Evolutionary conservation across 2,329 filamentous ascomycete genomes (phyloP), one percentile per base, ranked within the genome.

Genomic region (Davidsoniella eucalypti): DNA sequence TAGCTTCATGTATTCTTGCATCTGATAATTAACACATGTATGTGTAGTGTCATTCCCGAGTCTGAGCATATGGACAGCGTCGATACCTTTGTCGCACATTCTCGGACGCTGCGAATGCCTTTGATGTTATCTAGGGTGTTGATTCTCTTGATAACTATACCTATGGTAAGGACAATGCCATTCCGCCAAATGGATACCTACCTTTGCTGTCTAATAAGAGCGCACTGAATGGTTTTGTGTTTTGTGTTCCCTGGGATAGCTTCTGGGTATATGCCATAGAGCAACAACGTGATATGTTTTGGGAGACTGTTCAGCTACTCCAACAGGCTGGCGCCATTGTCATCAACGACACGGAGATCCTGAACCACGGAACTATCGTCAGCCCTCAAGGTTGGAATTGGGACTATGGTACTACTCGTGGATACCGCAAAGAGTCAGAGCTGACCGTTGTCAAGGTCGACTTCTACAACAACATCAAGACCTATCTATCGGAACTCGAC

Each of bases 381-480:
- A 74, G 72, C 26, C 79, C 76, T 0, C 61, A 73, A 44, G 79
- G 80, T n/a, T 87, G 82, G 82, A 69, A 87, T 61, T 87, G 83
- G 73, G 80, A 83, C 57, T 82, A 76, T 55, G 80, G 81, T 12
- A 69, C 56, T 5, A 70, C 67, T 1, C 72, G 79, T 3, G 78
- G 79, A 2, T 77, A 67, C 57, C 65, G 77, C n/a, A 84, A 86
- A 53, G 76, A 85, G 62, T 84, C 78, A 12, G 82, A 86, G 61
- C 86, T 80, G 63, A 83, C 78, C 0, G 76, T 81, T 45, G 69
- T 87, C 55, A 85, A 84, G 61, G 76, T 80, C 0, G 78, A 84
- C 59, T 82, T 82, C 57, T 82, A 81, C 62, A 72, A 71, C 58
- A 69, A 73, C 58, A 69, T 85, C 61, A 69, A 71, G 50, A 61